phyloP scores from a whole-genome alignment of 257 asterid species.

The Coffea canephora region DNA sequence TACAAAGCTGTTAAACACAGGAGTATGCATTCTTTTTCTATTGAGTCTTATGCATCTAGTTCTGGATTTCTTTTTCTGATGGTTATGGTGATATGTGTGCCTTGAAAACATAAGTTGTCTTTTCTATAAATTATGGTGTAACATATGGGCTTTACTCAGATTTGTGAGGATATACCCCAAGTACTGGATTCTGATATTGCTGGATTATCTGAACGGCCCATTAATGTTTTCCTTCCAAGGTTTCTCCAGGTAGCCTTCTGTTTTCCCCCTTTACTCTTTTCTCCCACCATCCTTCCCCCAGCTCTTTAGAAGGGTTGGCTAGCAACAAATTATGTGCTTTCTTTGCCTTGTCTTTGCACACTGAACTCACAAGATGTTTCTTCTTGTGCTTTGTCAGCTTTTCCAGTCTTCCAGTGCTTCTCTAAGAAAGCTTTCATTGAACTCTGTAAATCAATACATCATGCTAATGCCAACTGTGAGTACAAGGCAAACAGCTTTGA shows the following conservation, averaged over 20 bases:
- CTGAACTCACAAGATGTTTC: conserved; percentile 11
- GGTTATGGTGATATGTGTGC: neutral
- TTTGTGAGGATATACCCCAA: conserved; percentile 84
- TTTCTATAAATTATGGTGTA: conserved; percentile 3
- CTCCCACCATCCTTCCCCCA: neutral
- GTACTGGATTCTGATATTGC: conserved; percentile 74
- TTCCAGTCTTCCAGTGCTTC: conserved; percentile 82
- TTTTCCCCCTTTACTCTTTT: neutral
- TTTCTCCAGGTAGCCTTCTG: conserved; percentile 65
- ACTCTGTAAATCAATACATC: conserved; percentile 86
- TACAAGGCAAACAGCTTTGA: conserved; percentile 17
- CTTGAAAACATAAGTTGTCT: neutral
- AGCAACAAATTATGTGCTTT: neutral
- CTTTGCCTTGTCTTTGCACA: neutral
- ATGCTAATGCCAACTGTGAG: conserved; percentile 96
- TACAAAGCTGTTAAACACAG: neutral
- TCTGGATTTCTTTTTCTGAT: neutral
- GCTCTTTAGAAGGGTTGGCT: neutral
- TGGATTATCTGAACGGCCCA: conserved; percentile 84
- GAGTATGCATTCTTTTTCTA: neutral
- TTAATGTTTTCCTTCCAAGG: conserved; percentile 80
- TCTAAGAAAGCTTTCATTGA: conserved; percentile 77
- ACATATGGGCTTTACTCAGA: conserved; percentile 34
- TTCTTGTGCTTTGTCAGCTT: conserved; percentile 52
- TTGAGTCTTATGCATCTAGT: neutral